Conservation (phyloP, 768 basidiomycete genomes). For the Mycena galopus region DNA sequence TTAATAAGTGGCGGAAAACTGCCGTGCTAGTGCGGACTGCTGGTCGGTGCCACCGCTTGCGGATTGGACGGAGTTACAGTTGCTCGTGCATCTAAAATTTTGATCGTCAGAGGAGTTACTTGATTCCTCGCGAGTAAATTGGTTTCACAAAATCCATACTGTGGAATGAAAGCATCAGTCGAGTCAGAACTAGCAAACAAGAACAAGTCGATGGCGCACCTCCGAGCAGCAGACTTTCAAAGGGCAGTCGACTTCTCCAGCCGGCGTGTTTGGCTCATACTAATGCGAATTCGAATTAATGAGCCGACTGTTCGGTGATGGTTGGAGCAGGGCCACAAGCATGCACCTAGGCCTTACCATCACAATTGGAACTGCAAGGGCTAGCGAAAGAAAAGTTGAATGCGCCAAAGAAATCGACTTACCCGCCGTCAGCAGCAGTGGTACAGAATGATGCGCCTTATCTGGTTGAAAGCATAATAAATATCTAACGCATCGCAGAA, state of each 20-base stretch:
- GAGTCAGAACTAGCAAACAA: neutral
- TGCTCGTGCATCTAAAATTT: conserved; percentile 9
- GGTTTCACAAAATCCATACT: conserved; percentile 33
- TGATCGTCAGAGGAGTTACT: neutral
- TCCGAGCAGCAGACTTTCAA: conserved; percentile 31
- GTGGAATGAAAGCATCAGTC: neutral
- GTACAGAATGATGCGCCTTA: conserved; percentile 37
- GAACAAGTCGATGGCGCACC: neutral
- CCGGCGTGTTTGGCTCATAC: conserved; percentile 20
- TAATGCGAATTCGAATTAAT: neutral
- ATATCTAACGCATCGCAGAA: neutral
- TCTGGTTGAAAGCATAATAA: conserved; percentile 8
- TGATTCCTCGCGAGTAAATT: neutral
- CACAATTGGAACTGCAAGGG: conserved; percentile 31
- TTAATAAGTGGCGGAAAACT: neutral
- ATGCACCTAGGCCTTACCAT: conserved; percentile 26
- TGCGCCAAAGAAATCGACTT: neutral
- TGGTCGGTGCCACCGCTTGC: conserved; percentile 35
- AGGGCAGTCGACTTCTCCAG: conserved; percentile 18
- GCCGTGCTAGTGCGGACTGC: conserved; percentile 36
- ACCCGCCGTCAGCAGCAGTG: conserved; percentile 13
- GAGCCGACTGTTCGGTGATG: neutral
- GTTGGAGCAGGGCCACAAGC: neutral
- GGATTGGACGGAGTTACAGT: conserved; percentile 10
- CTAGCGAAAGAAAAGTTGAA: too few species aligned